Percentiles rank a stretch among this genome's conserved stretches.
Conservation (phyloP, 2,329 filamentous ascomycete genomes). For the Botrytis medusae region DNA sequence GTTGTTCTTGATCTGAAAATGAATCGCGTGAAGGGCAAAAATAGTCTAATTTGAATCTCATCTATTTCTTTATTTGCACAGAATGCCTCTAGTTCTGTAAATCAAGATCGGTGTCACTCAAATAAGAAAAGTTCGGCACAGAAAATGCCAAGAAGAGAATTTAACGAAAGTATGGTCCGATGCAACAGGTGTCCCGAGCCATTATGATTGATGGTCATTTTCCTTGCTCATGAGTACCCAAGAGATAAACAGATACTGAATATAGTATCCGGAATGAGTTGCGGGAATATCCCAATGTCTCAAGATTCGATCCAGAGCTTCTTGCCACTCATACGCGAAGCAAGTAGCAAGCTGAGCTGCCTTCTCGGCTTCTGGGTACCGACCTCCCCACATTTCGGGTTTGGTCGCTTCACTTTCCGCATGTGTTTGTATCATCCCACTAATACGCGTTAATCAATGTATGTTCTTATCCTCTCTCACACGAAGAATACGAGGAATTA, state of each 20-base stretch:
- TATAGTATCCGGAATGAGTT: conserved; percentile 55
- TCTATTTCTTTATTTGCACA: neutral
- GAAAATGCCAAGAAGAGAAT: neutral
- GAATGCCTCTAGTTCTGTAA: neutral
- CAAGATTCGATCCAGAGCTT: conserved; percentile 64
- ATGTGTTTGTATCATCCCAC: conserved; percentile 60
- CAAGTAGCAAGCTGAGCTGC: conserved; percentile 59
- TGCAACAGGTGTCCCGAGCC: neutral
- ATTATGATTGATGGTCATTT: no score
- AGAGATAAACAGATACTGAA: neutral
- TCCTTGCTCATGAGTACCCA: neutral
- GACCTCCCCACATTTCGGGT: conserved; percentile 69
- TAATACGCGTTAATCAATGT: conserved; percentile 35
- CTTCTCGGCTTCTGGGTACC: conserved; percentile 55
- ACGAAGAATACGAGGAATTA: neutral
- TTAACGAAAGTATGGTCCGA: neutral
- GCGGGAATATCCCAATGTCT: conserved; percentile 66
- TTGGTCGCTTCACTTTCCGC: conserved; percentile 60
- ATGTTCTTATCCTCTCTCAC: neutral
- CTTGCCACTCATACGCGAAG: conserved; percentile 66
- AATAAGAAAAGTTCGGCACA: neutral
- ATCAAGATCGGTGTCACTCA: no score
- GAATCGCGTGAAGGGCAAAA: neutral
- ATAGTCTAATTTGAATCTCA: neutral
- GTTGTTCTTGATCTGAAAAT: neutral